Evolutionary conservation across 2,329 filamentous ascomycete species (phyloP).

Genomic region (Claviceps cyperi): DNA sequence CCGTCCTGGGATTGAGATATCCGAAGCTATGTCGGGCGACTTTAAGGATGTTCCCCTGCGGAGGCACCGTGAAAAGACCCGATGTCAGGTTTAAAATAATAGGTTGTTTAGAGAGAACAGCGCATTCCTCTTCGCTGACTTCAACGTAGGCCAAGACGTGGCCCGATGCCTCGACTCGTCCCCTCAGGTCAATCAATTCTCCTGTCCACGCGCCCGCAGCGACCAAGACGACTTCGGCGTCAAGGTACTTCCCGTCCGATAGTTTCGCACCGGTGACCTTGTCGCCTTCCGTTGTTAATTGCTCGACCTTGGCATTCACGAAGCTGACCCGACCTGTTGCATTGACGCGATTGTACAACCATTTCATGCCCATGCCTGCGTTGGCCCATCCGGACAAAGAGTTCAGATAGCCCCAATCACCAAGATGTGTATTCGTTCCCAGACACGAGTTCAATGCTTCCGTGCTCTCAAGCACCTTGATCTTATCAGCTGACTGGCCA

Average conservation of each 20-base stretch:
- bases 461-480: conserved; percentile 30
- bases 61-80: conserved; percentile 64
- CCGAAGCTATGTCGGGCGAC: conserved; percentile 56
- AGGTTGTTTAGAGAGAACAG: conserved; percentile 47
- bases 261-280: conserved; percentile 38
- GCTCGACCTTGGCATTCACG: conserved; percentile 32
- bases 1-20: conserved; percentile 40
- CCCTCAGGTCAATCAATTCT: conserved; percentile 60
- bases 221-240: conserved; percentile 60
- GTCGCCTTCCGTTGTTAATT: conserved; percentile 25
- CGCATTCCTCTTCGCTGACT: conserved; percentile 58
- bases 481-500: conserved; percentile 21
- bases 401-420: conserved; percentile 61
- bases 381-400: conserved; percentile 66
- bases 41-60: conserved; percentile 47
- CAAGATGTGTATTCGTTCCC: conserved; percentile 36
- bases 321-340: conserved; percentile 41
- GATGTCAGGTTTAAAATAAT: conserved; percentile 58
- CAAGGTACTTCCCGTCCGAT: conserved; percentile 21
- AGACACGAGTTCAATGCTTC: conserved; percentile 30
- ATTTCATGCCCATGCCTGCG: conserved; percentile 55
- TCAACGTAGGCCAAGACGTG: conserved; percentile 68
- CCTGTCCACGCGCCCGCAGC: conserved; percentile 83
- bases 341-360: conserved; percentile 40
- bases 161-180: conserved; percentile 65